Conservation (phyloP, 2,329 filamentous ascomycete species). For the Fusarium sp. region DNA sequence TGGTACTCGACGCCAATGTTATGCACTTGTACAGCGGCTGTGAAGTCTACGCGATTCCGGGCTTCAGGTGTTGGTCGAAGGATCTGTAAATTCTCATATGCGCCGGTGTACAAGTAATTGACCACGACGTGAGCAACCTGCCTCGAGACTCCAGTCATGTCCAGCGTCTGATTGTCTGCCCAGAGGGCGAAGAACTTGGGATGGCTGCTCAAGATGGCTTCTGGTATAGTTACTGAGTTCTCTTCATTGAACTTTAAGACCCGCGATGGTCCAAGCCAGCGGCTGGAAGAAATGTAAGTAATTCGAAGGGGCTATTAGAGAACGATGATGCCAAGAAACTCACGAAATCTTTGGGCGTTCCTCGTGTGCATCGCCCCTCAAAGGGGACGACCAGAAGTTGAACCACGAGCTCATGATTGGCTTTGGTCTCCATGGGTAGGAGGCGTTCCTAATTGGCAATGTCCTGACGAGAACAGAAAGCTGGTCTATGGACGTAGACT, state of each 20-base stretch:
- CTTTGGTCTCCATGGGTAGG: too few relatives aligned
- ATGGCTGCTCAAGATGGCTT: not conserved
- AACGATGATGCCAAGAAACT: not conserved
- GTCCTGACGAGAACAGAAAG: too few relatives aligned
- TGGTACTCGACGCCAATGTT: not conserved
- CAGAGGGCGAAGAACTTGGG: not conserved
- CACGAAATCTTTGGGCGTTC: not conserved
- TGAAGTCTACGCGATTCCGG: not conserved
- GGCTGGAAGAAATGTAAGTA: not conserved
- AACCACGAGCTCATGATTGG: not conserved
- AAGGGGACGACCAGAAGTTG: not conserved
- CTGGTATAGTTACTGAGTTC: not conserved
- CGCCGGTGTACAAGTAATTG: not conserved
- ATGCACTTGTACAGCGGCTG: not conserved
- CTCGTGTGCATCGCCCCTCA: not conserved
- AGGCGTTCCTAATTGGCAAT: too few relatives aligned
- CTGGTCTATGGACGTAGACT: too few relatives aligned
- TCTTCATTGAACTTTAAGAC: not conserved
- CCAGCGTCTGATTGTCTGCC: not conserved
- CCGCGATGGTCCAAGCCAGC: not conserved
- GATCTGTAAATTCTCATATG: not conserved
- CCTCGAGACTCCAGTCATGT: not conserved
- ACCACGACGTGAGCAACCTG: not conserved
- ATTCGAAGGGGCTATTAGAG: too few relatives aligned
- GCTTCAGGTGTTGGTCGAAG: fast-evolving